These are phyloP conservation scores for Curvularia spicifera DNA, from an alignment of 2,329 filamentous ascomycete genomes.

Conservation along the genomic window DNA sequence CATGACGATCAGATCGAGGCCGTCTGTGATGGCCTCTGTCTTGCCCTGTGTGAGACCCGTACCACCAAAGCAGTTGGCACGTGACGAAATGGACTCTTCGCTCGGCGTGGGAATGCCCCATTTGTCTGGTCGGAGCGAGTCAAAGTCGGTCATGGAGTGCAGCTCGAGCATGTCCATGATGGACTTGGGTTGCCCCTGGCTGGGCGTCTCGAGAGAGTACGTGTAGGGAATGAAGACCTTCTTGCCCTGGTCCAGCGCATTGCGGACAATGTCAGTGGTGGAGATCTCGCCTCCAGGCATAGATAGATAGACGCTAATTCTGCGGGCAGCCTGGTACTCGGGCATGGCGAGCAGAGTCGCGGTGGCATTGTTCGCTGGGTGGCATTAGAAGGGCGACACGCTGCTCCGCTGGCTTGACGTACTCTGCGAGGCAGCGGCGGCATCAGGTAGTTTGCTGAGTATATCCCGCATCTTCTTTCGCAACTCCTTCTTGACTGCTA, in stretches of 20 bases:
- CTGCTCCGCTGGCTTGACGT: conserved; percentile 44
- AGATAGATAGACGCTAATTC: conserved; percentile 86
- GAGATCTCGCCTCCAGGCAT: conserved; percentile 90
- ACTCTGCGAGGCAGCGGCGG: conserved; percentile 74
- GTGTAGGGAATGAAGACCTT: conserved; percentile 92
- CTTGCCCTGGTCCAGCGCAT: conserved; percentile 80
- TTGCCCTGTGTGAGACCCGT: conserved; percentile 55
- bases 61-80: conserved; percentile 76
- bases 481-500: conserved; percentile 76
- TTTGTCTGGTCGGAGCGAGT: conserved; percentile 74
- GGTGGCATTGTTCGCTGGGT: conserved; percentile 68
- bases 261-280: conserved; percentile 79
- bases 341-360: conserved; percentile 69
- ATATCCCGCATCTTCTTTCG: conserved; percentile 71
- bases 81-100: conserved; percentile 65
- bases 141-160: conserved; percentile 75
- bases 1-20: conserved; percentile 85
- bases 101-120: conserved; percentile 95
- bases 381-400: conserved; percentile 20
- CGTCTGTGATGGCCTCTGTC: conserved; percentile 36
- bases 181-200: conserved; percentile 60
- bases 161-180: conserved; percentile 97
- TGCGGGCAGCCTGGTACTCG: conserved; percentile 76
- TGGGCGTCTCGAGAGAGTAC: conserved; percentile 61
- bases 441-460: conserved; percentile 66